Base-by-base conservation (phyloP, 805 yeast genomes). In the Yamadazyma sp. region DNA sequence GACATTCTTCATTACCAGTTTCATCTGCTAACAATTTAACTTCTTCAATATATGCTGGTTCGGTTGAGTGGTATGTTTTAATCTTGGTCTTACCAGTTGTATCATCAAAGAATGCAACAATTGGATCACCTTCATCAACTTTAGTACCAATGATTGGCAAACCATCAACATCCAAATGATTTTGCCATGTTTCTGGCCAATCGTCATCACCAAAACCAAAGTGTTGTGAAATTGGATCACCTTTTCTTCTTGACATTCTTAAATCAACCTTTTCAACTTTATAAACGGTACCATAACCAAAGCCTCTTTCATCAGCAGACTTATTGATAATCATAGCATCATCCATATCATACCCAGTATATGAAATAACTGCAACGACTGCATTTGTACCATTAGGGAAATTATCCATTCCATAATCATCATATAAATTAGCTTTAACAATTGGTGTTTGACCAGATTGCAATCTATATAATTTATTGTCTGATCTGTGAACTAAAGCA, bases 291-390 rank as follows among this genome's bases (percentile, higher is more conserved):
- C 98, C 98, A 52, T 93, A 91, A 13, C 95, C 98, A 48, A 93
- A 93, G 1, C 98, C 98, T 61, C 98, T 78, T 66, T 93, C 98
- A 53, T 89, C 95, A 0, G 98, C 97, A 33, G 95, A 85, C 62
- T 93, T 93, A 64, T 93, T 93, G 49, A 93, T 78, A 54, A 93
- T 93, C 98, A 93, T 91, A 57, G 98, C 98, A 64, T 93, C 98
- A 69, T 93, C 98, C 98, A 93, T 93, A 85, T 93, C 98, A 58
- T 93, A 93, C 50, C 98, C 98, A 1, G 98, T 93, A 61, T 93
- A 93, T 0, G 98, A 89, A 56, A 93, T 93, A 49, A 93, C 98
- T 0, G 98, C 98, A 45, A 93, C 98, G 41, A 93, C 96, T 3
- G 98, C 98, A 57, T 93, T 93, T 45, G 85, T 87, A 58, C 98